Evolutionary conservation across 768 basidiomycete genomes (phyloP).

Genomic region (Peribolospora baueri): DNA sequence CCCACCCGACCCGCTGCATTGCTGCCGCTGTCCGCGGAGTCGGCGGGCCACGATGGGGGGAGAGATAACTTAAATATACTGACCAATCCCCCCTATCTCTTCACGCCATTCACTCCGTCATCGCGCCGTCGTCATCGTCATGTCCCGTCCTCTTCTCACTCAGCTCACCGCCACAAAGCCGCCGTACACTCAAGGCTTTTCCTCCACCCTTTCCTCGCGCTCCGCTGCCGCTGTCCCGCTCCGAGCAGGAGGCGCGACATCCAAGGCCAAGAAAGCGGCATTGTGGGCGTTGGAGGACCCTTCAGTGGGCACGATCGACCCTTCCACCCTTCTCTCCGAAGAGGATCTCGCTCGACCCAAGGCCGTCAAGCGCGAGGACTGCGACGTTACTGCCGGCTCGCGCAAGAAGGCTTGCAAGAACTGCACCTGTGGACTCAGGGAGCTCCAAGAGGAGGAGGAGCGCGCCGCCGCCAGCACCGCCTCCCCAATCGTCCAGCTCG

Average conservation of each 20-base stretch:
- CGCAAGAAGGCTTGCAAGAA: constrained; percentile 62
- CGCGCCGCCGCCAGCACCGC: constrained; percentile 19
- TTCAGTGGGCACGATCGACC: constrained; percentile 34
- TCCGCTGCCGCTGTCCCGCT: constrained; percentile 25
- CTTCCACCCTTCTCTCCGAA: constrained; percentile 56
- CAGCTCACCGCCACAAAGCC: constrained; percentile 13
- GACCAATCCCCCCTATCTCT: not conserved
- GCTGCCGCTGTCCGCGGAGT: not conserved
- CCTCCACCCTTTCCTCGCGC: constrained; percentile 17
- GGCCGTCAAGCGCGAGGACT: constrained; percentile 14
- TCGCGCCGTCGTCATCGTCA: too few species aligned
- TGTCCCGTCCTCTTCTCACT: too few species aligned
- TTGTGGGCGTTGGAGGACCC: constrained; percentile 61
- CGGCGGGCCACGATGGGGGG: too few species aligned
- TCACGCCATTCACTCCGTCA: too few species aligned
- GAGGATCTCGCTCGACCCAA: constrained; percentile 52
- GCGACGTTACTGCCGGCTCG: constrained; percentile 7
- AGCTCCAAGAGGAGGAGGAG: constrained; percentile 64
- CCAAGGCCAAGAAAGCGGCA: constrained; percentile 57
- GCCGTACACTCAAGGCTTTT: constrained; percentile 15
- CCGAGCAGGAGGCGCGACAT: constrained; percentile 23
- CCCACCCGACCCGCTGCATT: not conserved
- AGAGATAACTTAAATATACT: not conserved
- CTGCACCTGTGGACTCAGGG: constrained; percentile 87
- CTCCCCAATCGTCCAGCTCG: constrained; percentile 42